Percentiles rank a stretch among this genome's conserved stretches.
Evolutionary conservation across 2,329 filamentous ascomycete genomes (phyloP).

Genomic region (Lasiodiplodia citricola): DNA sequence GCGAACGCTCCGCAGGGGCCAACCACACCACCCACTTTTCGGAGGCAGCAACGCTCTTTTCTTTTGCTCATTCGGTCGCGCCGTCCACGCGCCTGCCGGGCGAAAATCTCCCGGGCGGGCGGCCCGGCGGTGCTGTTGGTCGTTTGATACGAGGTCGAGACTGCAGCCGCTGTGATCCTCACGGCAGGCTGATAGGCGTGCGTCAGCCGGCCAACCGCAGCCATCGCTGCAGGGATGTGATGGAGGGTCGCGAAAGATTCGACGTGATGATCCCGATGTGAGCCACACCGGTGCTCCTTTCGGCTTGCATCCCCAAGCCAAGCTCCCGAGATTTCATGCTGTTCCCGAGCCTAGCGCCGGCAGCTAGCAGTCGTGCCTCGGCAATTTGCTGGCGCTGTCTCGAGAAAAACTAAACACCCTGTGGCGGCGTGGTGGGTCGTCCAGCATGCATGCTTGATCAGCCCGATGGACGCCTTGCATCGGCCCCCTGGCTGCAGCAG

Average conservation of each 20-base stretch:
- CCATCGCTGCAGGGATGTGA: background rate
- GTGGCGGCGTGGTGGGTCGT: background rate
- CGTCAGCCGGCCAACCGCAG: background rate
- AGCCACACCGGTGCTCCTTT: slow-evolving; percentile 5
- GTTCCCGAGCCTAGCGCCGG: background rate
- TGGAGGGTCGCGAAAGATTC: slow-evolving; percentile 2
- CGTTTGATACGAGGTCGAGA: slow-evolving; percentile 3
- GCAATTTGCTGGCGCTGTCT: background rate
- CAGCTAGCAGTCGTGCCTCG: background rate
- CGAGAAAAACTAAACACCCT: background rate
- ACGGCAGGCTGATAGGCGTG: background rate
- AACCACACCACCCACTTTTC: slow-evolving; percentile 21
- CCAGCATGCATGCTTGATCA: background rate
- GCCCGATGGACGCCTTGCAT: background rate
- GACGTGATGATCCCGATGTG: background rate
- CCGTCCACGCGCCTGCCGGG: background rate
- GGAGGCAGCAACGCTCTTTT: slow-evolving; percentile 11
- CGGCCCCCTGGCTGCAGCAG: background rate
- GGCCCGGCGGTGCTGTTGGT: slow-evolving; percentile 18
- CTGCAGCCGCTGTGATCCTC: slow-evolving; percentile 1
- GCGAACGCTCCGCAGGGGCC: slow-evolving; percentile 14
- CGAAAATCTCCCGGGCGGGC: background rate
- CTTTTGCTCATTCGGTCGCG: background rate
- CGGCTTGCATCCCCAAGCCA: background rate
- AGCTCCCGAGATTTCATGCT: slow-evolving; percentile 10